Conservation (phyloP, 768 basidiomycete genomes). For the Pisolithus marmoratus region DNA sequence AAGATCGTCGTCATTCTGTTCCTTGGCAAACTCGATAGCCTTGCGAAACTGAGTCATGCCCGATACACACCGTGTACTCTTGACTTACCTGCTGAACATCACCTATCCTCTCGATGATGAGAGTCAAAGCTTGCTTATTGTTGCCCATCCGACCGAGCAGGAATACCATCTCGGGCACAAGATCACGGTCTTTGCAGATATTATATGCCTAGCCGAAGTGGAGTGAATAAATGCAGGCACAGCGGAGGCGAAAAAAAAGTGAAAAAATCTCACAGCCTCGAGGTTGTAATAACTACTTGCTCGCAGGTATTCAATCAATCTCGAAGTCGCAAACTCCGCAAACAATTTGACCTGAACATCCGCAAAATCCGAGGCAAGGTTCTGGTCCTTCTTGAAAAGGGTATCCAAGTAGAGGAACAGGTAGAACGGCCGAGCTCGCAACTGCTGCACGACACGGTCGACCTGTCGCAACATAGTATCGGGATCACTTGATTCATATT, state of each 20-base stretch:
- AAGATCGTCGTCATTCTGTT: constrained; percentile 93
- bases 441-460: constrained; percentile 80
- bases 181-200: constrained; percentile 77
- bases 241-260: no score
- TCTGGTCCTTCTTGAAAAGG: constrained; percentile 80
- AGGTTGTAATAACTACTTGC: constrained; percentile 89
- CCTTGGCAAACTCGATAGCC: constrained; percentile 98
- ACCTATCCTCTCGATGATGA: constrained; percentile 92
- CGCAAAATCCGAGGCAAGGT: constrained; percentile 72
- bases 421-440: constrained; percentile 69
- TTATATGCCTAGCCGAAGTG: constrained; percentile 61
- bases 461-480: constrained; percentile 46
- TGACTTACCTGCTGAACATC: constrained; percentile 78
- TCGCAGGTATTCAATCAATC: constrained; percentile 86
- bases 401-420: constrained; percentile 93
- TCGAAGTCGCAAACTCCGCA: constrained; percentile 75
- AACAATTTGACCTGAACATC: constrained; percentile 89
- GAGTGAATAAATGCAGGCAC: neutral
- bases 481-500: neutral
- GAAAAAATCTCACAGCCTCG: constrained; percentile 50
- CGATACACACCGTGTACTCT: neutral
- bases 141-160: constrained; percentile 96
- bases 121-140: constrained; percentile 87
- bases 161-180: constrained; percentile 97
- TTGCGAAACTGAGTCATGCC: constrained; percentile 21